Conservation (phyloP, 2,329 filamentous ascomycete genomes). For the Trichoderma citrinoviride region DNA sequence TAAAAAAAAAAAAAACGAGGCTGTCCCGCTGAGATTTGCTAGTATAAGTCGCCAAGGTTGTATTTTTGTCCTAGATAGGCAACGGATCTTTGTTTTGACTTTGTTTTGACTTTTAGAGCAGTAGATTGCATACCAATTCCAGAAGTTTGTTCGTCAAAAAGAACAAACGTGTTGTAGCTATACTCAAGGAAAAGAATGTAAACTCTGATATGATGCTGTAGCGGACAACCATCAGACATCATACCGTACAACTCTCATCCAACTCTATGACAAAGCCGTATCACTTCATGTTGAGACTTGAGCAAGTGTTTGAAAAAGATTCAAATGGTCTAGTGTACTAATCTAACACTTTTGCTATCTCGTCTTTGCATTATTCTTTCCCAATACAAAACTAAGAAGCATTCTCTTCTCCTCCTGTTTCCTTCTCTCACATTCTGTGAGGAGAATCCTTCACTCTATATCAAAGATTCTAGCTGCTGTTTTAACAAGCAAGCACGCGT, state of each 20-base stretch:
- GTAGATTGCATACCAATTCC: neutral
- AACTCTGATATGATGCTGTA: no score
- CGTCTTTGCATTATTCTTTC: conserved; percentile 7
- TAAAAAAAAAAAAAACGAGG: neutral
- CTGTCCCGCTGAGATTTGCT: neutral
- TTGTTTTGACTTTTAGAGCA: neutral
- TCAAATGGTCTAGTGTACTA: conserved; percentile 11
- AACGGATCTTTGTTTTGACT: neutral
- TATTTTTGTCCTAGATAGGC: neutral
- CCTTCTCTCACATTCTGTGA: conserved; percentile 17
- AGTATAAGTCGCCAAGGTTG: neutral
- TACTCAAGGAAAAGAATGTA: no score
- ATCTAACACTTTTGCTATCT: conserved; percentile 1
- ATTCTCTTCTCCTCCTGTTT: neutral
- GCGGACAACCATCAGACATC: neutral
- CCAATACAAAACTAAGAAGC: neutral
- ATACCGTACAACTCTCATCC: no score
- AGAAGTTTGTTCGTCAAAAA: neutral
- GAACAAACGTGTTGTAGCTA: neutral
- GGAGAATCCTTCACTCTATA: conserved; percentile 15
- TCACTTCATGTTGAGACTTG: neutral
- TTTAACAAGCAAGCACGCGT: neutral
- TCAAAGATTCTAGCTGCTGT: conserved; percentile 6
- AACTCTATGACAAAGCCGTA: no score
- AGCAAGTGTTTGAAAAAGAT: neutral